These are phyloP conservation scores for Microdochium bolleyi DNA, from an alignment of 2,329 filamentous ascomycete species.

Conservation along the genomic window DNA sequence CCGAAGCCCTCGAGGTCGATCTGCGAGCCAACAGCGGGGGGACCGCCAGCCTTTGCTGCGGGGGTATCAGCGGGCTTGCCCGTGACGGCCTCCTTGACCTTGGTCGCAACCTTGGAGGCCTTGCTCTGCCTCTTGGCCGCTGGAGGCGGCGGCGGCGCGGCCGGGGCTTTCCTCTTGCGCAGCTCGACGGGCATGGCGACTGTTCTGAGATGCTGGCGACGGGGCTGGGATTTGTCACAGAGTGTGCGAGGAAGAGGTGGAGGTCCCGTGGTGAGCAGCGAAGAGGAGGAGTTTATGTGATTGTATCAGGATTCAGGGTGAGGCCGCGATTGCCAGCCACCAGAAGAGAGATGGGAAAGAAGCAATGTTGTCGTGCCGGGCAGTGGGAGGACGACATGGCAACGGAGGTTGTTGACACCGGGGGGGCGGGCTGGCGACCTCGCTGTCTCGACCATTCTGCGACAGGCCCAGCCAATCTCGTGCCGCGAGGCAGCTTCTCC, in stretches of 20 bases:
- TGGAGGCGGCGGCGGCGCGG: conserved; percentile 20
- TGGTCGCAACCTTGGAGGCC: conserved; percentile 25
- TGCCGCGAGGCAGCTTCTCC: not conserved
- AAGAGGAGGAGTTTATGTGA: not conserved
- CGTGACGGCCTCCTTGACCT: conserved; percentile 26
- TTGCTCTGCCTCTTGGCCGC: conserved; percentile 32
- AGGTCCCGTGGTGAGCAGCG: not conserved
- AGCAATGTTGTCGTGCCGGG: not conserved
- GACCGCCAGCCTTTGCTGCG: conserved; percentile 20
- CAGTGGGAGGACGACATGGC: too few species aligned
- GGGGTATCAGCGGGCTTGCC: conserved; percentile 19
- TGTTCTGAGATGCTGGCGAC: not conserved
- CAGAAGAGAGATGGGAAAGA: not conserved
- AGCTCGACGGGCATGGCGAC: conserved; percentile 31
- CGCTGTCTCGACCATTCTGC: too few species aligned
- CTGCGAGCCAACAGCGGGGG: conserved; percentile 45
- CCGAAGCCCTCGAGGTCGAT: conserved; percentile 53
- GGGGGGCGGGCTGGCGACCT: too few species aligned
- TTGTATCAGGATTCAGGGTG: not conserved
- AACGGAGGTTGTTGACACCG: too few species aligned
- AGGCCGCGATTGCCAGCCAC: not conserved
- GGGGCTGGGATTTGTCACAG: not conserved
- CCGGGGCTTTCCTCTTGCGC: conserved; percentile 35
- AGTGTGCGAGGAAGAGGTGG: not conserved
- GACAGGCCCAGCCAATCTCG: too few species aligned